Conservation (phyloP, 2,329 filamentous ascomycete genomes). For the Chaetomium globosum region DNA sequence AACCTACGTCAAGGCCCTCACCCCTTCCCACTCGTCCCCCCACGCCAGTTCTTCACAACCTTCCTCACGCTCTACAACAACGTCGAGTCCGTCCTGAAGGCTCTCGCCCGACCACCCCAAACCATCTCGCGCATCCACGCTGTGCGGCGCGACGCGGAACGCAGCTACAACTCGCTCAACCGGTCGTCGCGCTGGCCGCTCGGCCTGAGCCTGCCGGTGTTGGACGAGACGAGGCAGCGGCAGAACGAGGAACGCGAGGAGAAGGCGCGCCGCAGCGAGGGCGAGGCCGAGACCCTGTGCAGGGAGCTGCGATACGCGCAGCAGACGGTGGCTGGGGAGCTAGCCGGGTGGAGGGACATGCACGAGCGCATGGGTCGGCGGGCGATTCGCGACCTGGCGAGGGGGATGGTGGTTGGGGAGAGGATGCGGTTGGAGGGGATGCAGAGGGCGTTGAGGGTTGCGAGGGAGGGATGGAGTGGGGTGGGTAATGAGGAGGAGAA, state of each 20-base stretch:
- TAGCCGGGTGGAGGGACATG: slow-evolving; percentile 92
- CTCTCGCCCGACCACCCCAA: slow-evolving; percentile 76
- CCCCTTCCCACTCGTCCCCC: slow-evolving; percentile 72
- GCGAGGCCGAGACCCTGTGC: slow-evolving; percentile 73
- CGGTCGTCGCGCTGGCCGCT: slow-evolving; percentile 79
- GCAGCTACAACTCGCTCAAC: slow-evolving; percentile 72
- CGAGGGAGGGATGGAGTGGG: slow-evolving; percentile 42
- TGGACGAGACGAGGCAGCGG: slow-evolving; percentile 85
- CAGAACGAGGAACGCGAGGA: slow-evolving; percentile 83
- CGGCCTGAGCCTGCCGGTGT: slow-evolving; percentile 51
- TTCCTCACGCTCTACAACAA: slow-evolving; percentile 82
- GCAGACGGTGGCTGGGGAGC: slow-evolving; percentile 85
- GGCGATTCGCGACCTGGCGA: slow-evolving; percentile 75
- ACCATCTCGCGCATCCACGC: slow-evolving; percentile 76
- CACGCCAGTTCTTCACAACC: slow-evolving; percentile 72
- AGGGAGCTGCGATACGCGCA: slow-evolving; percentile 88
- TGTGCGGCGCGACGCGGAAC: slow-evolving; percentile 74
- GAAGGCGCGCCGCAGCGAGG: slow-evolving; percentile 69
- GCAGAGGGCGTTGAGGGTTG: slow-evolving; percentile 72
- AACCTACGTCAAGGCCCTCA: slow-evolving; percentile 67
- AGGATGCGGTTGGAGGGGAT: slow-evolving; percentile 77
- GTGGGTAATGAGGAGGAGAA: background rate
- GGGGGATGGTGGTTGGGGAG: slow-evolving; percentile 78
- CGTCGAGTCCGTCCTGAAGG: slow-evolving; percentile 75
- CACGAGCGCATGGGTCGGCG: slow-evolving; percentile 75